Evolutionary conservation across 1,139 yeast species (phyloP).

Genomic region (Pichia sp.): DNA sequence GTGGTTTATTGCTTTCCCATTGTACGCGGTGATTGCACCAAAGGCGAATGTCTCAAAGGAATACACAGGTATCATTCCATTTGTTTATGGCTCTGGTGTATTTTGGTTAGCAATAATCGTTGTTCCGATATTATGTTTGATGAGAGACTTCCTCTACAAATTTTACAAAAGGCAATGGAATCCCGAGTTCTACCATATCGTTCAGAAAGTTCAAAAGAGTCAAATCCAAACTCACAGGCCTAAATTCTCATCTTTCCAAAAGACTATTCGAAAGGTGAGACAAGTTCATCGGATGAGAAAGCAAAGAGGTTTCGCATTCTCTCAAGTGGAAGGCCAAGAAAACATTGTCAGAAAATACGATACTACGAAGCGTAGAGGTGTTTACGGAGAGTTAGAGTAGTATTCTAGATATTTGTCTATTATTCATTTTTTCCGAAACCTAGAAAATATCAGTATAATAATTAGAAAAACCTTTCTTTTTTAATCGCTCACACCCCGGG

Average conservation of each 20-base stretch:
- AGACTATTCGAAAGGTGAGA: slow-evolving; percentile 93
- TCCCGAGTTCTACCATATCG: slow-evolving; percentile 91
- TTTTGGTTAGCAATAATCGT: slow-evolving; percentile 85
- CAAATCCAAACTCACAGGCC: slow-evolving; percentile 94
- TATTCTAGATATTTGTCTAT: neutral
- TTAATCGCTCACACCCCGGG: too few species aligned
- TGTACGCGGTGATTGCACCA: slow-evolving; percentile 85
- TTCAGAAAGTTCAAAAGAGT: slow-evolving; percentile 94
- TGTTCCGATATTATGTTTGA: slow-evolving; percentile 68
- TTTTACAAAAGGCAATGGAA: slow-evolving; percentile 85
- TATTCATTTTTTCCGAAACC: neutral
- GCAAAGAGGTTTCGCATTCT: slow-evolving; percentile 97
- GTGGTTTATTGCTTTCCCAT: slow-evolving; percentile 86
- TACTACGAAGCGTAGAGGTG: slow-evolving; percentile 67
- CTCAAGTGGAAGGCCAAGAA: slow-evolving; percentile 93
- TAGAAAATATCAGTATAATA: neutral
- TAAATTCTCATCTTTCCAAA: slow-evolving; percentile 92
- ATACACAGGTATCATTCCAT: slow-evolving; percentile 72
- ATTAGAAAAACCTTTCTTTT: neutral
- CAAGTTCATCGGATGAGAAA: slow-evolving; percentile 98
- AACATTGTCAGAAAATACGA: slow-evolving; percentile 90
- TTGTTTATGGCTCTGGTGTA: slow-evolving; percentile 69
- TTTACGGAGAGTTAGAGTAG: slow-evolving; percentile 41
- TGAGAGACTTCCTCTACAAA: slow-evolving; percentile 92
- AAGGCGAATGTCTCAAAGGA: slow-evolving; percentile 76